Percentiles rank a stretch among this genome's conserved stretches.
Conservation (phyloP, 2,329 filamentous ascomycete species). For the Rhytidhysteron rufulum region DNA sequence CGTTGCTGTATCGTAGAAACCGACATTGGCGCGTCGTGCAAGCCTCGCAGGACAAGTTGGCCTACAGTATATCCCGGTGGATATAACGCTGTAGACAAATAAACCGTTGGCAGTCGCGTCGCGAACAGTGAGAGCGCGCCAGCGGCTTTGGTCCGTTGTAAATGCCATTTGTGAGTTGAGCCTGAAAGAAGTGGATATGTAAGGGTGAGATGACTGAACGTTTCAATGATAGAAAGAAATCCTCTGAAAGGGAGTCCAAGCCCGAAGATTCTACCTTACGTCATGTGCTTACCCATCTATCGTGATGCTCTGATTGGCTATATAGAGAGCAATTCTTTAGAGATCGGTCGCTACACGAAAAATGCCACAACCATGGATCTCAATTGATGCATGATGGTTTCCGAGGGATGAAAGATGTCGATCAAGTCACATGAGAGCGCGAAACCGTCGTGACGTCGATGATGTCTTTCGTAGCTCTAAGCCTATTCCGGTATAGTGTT, state of each 20-base stretch:
- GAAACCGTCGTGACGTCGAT: constrained; percentile 1
- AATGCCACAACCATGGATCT: too few species aligned
- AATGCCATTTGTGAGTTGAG: constrained; percentile 21
- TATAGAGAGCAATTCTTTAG: constrained; percentile 13
- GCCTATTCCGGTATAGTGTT: too few species aligned
- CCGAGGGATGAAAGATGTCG: too few species aligned
- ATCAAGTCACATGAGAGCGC: constrained; percentile 1
- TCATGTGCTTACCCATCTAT: too few species aligned
- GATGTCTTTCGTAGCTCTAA: too few species aligned
- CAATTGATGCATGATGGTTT: too few species aligned
- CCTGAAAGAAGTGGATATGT: background rate
- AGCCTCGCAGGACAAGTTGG: constrained; percentile 60
- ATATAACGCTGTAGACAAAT: constrained; percentile 56
- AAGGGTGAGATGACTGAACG: too few species aligned
- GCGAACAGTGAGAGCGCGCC: constrained; percentile 43
- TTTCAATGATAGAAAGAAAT: too few species aligned
- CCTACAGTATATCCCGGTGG: constrained; percentile 58
- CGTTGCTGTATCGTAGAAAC: constrained; percentile 47
- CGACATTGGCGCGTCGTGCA: constrained; percentile 53
- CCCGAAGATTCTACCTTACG: too few species aligned
- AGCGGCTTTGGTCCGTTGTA: constrained; percentile 29
- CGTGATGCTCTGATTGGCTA: constrained; percentile 21
- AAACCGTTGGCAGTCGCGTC: constrained; percentile 39
- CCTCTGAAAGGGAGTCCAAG: too few species aligned
- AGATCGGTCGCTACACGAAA: constrained; percentile 4